These are phyloP conservation scores for Puccinia hordei DNA, from an alignment of 1,284 basidiomycete species.

Conservation along the genomic window DNA sequence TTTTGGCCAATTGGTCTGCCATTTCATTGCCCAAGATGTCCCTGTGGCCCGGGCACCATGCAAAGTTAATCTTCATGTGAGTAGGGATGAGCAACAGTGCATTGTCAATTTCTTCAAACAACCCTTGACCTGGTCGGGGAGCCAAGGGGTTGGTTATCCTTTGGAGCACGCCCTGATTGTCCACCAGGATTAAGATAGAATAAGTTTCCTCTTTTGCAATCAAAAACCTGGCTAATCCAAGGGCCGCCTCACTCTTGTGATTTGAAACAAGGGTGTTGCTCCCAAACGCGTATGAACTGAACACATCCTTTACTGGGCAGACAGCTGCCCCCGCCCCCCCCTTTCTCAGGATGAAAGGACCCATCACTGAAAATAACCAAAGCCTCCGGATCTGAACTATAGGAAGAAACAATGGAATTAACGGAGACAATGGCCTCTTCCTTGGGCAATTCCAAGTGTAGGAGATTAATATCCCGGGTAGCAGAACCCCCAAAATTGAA, in stretches of 20 bases:
- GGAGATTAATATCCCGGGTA: too few relatives aligned
- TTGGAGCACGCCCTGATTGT: conserved; percentile 13
- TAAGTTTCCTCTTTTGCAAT: background rate
- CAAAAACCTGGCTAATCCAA: background rate
- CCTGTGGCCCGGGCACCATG: too few relatives aligned
- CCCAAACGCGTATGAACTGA: background rate
- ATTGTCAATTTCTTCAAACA: background rate
- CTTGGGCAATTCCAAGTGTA: background rate
- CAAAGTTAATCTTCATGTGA: background rate
- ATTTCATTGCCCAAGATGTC: conserved; percentile 3
- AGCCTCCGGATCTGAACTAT: background rate
- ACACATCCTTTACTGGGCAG: background rate
- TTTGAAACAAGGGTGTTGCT: background rate
- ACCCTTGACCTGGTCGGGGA: background rate
- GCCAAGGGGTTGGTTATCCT: background rate
- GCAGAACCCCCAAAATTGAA: background rate
- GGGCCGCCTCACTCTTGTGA: conserved; percentile 5
- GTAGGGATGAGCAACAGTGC: background rate
- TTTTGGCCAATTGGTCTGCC: background rate
- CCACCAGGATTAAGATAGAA: background rate
- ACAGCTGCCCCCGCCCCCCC: conserved; percentile 7
- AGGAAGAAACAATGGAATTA: background rate
- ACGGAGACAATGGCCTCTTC: background rate
- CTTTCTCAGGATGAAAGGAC: background rate
- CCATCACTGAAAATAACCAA: conserved; percentile 12